Evolutionary conservation across 2,329 filamentous ascomycete species (phyloP), one percentile per base, ranked within the genome.

Genomic region (Xylaria sp.): DNA sequence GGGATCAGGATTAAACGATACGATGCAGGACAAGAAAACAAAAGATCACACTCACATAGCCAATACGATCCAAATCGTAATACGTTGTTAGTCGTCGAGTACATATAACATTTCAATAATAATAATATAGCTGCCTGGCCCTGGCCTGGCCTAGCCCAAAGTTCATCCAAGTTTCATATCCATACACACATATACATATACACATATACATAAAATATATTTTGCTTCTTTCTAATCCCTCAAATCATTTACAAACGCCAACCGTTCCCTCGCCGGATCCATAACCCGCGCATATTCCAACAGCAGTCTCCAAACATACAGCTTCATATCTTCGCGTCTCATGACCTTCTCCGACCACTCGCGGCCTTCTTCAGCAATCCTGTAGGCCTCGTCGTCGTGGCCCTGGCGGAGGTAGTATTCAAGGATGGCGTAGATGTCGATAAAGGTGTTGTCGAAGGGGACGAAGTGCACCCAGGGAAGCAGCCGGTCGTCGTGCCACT

Each of bases 401-500:
- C 47, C 76, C 68, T 90, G 87, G n/a, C n/a, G n/a, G n/a, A 87
- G 78, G 63, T 92, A 89, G 74, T 87, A 92, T 51, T 87, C 84
- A 69, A 91, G 76, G 9, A 89, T 80, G 9, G 83, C 83, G 67
- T 90, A 91, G 9, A 91, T 73, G 49, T 92, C 90, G 55, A 84
- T 79, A 62, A 87, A 89, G 1, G 84, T 84, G 70, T 89, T 89
- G 73, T 91, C 88, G 70, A 92, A 82, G 1, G 90, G 90, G 1
- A 88, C 85, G 69, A 90, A 92, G 75, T 93, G 90, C 65, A 84
- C 78, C 90, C 90, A 93, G 0, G 89, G 85, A 14, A 86, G 77
- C 0, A 92, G 79, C 6, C 90, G 82, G 45, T 85, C 83, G 72
- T 92, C 89, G 72, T 92, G 89, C 90, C 90, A 92, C 73, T 92